Base-by-base conservation (phyloP, 2,329 filamentous ascomycete genomes). In the Westerdykella aurantiaca region DNA sequence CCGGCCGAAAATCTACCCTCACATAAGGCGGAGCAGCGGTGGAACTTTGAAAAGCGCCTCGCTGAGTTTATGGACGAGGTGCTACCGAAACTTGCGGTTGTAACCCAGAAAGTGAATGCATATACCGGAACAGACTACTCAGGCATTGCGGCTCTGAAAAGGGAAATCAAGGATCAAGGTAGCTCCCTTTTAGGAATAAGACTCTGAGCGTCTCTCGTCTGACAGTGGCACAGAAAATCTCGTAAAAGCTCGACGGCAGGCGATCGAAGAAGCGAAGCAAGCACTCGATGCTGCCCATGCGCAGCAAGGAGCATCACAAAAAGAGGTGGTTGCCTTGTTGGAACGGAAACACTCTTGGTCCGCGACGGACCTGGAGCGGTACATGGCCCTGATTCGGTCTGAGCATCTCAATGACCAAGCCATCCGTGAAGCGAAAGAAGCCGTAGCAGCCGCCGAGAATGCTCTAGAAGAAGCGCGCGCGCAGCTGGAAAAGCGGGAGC, bases 291-390 rank as follows among this genome's bases (percentile, higher is more conserved):
- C 81, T n/a, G 88, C 89, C 25, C 90, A 93, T 52, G 78, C 84
- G 43, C 82, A 85, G 54, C 86, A 94, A 53, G 85, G 88, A n/a
- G 73, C 84, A 13, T 95, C 90, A 1, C 91, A 97, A 70, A 88
- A 93, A 55, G 93, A 98, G 73, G 90, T 97, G 33, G 96, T 95
- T 38, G 88, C 89, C 17, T 78, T 98, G 18, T 79, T 98, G 6
- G 91, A 95, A 49, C 82, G 93, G 45, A 97, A 98, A 70, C 88
- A 95, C 68, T 85, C 83, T 14, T 98, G 93, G 93, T 82, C 83
- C 0, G 83, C 90, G 0, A 66, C 74, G 1, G 93, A 98, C 69
- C 79, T 98, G 23, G 93, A 98, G 70, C 83, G 91, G 44, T 98
- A 98, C 75, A 98, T 94, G 46, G 78, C 82, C 31, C 79, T 98